These are phyloP conservation scores for Copromyces sp. DNA, from an alignment of 495 filamentous ascomycete genomes.

Conservation along the genomic window DNA sequence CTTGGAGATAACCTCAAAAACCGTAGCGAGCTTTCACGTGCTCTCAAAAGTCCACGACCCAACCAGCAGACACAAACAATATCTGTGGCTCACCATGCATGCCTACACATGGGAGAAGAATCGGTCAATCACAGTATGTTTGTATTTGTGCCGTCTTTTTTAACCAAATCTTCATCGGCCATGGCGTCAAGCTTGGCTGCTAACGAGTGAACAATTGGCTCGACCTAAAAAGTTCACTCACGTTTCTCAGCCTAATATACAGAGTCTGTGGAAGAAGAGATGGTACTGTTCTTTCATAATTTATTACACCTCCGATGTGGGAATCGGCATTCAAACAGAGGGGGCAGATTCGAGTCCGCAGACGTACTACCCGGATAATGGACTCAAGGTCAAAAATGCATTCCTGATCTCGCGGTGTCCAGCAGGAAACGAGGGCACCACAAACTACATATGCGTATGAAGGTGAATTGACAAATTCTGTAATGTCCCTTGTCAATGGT, in stretches of 20 bases:
- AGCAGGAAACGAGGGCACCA: no score
- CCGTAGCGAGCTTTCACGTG: background rate
- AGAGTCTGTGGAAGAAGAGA: background rate
- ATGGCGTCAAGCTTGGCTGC: background rate
- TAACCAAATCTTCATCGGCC: background rate
- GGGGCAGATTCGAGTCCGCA: background rate
- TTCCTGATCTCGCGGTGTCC: no score
- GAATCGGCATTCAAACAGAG: background rate
- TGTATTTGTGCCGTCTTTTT: background rate
- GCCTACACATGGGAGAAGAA: background rate
- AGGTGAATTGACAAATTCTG: no score
- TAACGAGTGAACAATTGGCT: no score
- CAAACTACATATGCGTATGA: no score
- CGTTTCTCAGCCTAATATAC: background rate
- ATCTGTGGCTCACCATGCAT: background rate
- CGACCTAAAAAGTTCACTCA: background rate
- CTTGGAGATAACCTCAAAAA: background rate
- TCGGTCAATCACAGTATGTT: background rate
- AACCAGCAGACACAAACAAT: background rate
- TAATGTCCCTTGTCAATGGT: background rate
- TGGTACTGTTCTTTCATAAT: background rate
- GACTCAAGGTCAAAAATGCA: no score
- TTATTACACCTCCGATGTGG: background rate
- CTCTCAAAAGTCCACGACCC: background rate
- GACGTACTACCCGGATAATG: no score